Percentiles rank a stretch among this genome's conserved stretches.
These are phyloP conservation scores for Lobulomyces angularis DNA, from an alignment of 192 early-diverging fungal species.

Conservation along the genomic window DNA sequence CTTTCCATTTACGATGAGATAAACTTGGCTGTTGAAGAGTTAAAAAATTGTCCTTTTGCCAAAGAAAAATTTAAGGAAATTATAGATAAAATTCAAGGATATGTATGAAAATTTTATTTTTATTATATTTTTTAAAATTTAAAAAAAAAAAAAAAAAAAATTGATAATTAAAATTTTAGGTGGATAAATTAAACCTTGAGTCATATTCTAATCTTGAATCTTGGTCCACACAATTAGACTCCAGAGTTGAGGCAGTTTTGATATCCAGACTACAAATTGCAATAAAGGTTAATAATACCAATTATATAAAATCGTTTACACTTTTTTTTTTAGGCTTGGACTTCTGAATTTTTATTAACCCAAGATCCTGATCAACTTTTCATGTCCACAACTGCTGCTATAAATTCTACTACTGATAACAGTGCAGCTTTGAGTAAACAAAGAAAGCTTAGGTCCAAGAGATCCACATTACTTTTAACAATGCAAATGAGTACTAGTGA, in stretches of 20 bases:
- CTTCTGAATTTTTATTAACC: conserved; percentile 11
- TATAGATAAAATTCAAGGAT: conserved; percentile 74
- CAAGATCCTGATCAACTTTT: too few relatives aligned
- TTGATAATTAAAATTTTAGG: conserved; percentile 18
- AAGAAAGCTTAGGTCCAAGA: conserved; percentile 10
- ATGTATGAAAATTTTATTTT: conserved; percentile 25
- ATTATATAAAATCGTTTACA: conserved; percentile 3
- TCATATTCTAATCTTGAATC: conserved; percentile 83
- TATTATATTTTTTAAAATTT: conserved; percentile 2
- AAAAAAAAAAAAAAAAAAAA: too few relatives aligned
- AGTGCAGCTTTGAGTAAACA: too few relatives aligned
- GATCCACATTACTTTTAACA: conserved; percentile 16
- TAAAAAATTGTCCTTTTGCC: conserved; percentile 67
- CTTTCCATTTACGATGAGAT: conserved; percentile 77
- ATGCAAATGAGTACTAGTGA: neutral
- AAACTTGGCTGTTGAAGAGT: conserved; percentile 63
- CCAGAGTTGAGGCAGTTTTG: conserved; percentile 65
- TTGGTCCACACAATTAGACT: conserved; percentile 78
- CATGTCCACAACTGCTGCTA: too few relatives aligned
- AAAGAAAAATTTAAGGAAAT: conserved; percentile 50
- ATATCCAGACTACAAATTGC: conserved; percentile 60
- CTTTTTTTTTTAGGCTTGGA: conserved; percentile 11
- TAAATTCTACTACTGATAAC: too few relatives aligned
- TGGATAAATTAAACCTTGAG: conserved; percentile 89
- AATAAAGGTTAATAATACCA: conserved; percentile 30